Evolutionary conservation across 1,139 yeast species (phyloP).

Genomic region (Hanseniaspora sp.): DNA sequence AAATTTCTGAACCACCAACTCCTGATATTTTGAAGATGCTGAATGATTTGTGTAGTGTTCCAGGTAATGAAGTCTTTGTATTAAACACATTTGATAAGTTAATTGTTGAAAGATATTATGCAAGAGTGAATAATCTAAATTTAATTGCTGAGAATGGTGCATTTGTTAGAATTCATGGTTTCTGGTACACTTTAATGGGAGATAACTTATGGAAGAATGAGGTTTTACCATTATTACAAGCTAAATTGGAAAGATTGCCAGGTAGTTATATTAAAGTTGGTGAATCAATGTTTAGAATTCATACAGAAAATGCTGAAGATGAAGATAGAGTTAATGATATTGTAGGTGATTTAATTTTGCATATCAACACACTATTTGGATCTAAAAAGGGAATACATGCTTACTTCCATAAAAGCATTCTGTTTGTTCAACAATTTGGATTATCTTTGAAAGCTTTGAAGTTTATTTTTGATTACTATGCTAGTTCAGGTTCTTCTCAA

Average conservation of each 20-base stretch:
- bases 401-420: constrained; percentile 53
- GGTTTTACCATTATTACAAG: constrained; percentile 52
- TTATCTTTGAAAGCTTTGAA: constrained; percentile 44
- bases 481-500: constrained; percentile 13
- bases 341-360: constrained; percentile 78
- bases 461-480: constrained; percentile 32
- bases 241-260: constrained; percentile 68
- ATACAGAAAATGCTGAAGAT: constrained; percentile 62
- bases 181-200: constrained; percentile 60
- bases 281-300: constrained; percentile 66
- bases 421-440: constrained; percentile 54
- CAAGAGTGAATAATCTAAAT: constrained; percentile 61
- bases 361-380: constrained; percentile 65
- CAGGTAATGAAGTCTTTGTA: constrained; percentile 53
- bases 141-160: constrained; percentile 88
- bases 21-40: constrained; percentile 43
- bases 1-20: constrained; percentile 39
- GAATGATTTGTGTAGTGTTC: constrained; percentile 38
- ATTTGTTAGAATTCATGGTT: constrained; percentile 38
- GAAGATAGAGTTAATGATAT: constrained; percentile 53
- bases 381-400: constrained; percentile 60
- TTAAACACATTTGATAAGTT: constrained; percentile 53
- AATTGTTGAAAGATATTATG: constrained; percentile 56
- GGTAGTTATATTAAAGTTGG: constrained; percentile 63
- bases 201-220: constrained; percentile 43